Base-by-base conservation (phyloP, 2,329 filamentous ascomycete species). In the Exophiala viscosa region DNA sequence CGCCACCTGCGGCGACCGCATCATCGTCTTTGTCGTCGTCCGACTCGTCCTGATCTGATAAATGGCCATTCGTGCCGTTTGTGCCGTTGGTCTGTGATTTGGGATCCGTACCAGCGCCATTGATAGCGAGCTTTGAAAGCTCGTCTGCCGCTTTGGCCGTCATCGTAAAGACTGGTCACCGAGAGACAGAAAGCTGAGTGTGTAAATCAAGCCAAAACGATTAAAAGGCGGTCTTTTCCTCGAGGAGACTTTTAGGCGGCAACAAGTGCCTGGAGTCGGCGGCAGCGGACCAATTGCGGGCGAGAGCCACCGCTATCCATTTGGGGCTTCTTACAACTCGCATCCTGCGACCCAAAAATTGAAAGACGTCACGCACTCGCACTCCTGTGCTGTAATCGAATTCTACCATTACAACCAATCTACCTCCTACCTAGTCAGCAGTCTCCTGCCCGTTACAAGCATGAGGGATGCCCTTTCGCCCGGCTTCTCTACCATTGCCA, bases 11-110 rank as follows among this genome's bases (percentile, higher is more conserved):
- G 23, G 65, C 62, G 20, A 28, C 8, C 23, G 62, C 70, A 62
- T 74, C 76, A 38, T 76, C 76, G 28, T 77, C 76, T 51, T 76
- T 76, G 53, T 76, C 74, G 51, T 81, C 78, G 45, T 81, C 78
- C 17, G 77, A 80, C 47, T 75, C 75, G 49, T 75, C 75, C 59
- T 78, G 75, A 60, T 80, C 78, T 52, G 58, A 61, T 17, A 69
- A 73, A 55, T 78, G 75, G 55, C 68, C 73, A 54, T 74, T 66
- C 55, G 70, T 72, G 46, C 65, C 62, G 48, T 62, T 66, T 45
- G 64, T 63, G 49, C 67, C 62, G 28, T 57, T 55, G 33, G 34
- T 45, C 39, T 56, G 56, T 28, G 58, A 32, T 44, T 54, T 58
- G 15, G 50, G 18, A 50, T 63, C 58, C 43, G 66, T 62, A 46